Conservation (phyloP, 352 stramenopile species). For the Pythium scleroteichum region DNA sequence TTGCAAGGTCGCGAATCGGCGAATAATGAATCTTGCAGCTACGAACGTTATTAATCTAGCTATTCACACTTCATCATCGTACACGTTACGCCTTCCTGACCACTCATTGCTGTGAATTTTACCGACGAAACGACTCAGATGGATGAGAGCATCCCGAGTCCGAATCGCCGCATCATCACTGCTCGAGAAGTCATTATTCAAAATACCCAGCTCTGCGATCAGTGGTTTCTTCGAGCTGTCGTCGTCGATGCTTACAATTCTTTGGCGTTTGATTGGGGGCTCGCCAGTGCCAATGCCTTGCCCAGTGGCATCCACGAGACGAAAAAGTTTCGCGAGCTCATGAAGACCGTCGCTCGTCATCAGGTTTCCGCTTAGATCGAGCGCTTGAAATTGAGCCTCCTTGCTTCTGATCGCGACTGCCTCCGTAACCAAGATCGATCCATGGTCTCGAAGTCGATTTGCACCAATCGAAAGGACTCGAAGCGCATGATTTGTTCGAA, state of each 20-base stretch:
- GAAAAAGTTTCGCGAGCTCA: slow-evolving; percentile 42
- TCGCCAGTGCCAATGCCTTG: background rate
- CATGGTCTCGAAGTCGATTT: slow-evolving; percentile 70
- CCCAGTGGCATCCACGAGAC: background rate
- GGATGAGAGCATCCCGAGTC: slow-evolving; percentile 27
- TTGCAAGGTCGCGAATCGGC: too few species aligned
- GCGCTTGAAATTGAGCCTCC: slow-evolving; percentile 38
- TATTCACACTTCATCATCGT: slow-evolving; percentile 74
- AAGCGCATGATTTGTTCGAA: slow-evolving; percentile 52
- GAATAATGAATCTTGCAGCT: too few species aligned
- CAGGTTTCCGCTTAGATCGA: slow-evolving; percentile 80
- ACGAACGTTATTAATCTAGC: background rate
- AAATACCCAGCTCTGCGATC: slow-evolving; percentile 59
- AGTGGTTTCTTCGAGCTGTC: slow-evolving; percentile 1
- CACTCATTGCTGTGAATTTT: slow-evolving; percentile 66
- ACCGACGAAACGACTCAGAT: slow-evolving; percentile 37
- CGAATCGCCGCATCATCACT: slow-evolving; percentile 27
- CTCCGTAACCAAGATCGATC: slow-evolving; percentile 45
- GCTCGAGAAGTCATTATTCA: slow-evolving; percentile 71
- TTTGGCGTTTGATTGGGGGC: slow-evolving; percentile 34
- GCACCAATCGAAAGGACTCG: slow-evolving; percentile 55
- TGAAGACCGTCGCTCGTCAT: slow-evolving; percentile 53
- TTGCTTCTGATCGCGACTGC: slow-evolving; percentile 49
- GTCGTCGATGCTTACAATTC: slow-evolving; percentile 19
- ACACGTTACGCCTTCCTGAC: slow-evolving; percentile 67